These are phyloP conservation scores for Phaeoacremonium minimum DNA, from an alignment of 2,329 filamentous ascomycete species.

Conservation along the genomic window DNA sequence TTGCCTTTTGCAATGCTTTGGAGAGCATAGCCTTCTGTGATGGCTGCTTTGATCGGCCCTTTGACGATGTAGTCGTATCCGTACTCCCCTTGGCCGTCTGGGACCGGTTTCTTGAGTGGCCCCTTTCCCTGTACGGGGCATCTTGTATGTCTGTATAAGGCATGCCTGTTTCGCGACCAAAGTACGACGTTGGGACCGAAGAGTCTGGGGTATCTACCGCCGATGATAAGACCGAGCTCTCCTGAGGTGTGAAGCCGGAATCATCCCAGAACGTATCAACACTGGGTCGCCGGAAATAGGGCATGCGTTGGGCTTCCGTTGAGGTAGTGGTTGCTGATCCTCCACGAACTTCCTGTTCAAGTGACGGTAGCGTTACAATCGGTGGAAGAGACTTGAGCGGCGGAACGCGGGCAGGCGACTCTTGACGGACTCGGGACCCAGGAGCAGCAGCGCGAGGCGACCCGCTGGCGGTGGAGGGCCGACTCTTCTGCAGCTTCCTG, in stretches of 20 bases:
- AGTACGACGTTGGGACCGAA: conserved; percentile 6
- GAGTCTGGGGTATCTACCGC: conserved; percentile 7
- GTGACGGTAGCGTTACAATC: conserved; percentile 34
- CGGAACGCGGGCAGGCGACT: conserved; percentile 18
- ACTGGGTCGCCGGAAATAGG: conserved; percentile 10
- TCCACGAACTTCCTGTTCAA: conserved; percentile 27
- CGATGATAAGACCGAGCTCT: conserved; percentile 13
- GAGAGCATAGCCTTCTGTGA: conserved; percentile 95
- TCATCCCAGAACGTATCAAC: conserved; percentile 19
- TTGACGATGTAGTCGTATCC: conserved; percentile 32
- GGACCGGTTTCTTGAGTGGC: conserved; percentile 42
- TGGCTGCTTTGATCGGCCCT: conserved; percentile 38
- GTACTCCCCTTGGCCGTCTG: conserved; percentile 37
- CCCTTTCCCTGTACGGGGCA: conserved; percentile 18
- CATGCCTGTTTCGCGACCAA: conserved; percentile 16
- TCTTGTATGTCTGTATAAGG: conserved; percentile 28
- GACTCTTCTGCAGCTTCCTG: conserved; percentile 31
- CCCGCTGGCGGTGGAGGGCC: conserved; percentile 23
- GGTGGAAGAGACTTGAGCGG: conserved; percentile 32
- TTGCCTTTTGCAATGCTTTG: conserved; percentile 91
- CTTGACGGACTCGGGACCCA: conserved; percentile 11
- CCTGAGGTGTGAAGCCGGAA: conserved; percentile 7
- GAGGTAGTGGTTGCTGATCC: conserved; percentile 7
- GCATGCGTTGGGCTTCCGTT: conserved; percentile 2
- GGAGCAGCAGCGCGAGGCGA: conserved; percentile 13